These are phyloP conservation scores for Nephelium lappaceum DNA, from an alignment of 345 rosid genomes.

Conservation along the genomic window DNA sequence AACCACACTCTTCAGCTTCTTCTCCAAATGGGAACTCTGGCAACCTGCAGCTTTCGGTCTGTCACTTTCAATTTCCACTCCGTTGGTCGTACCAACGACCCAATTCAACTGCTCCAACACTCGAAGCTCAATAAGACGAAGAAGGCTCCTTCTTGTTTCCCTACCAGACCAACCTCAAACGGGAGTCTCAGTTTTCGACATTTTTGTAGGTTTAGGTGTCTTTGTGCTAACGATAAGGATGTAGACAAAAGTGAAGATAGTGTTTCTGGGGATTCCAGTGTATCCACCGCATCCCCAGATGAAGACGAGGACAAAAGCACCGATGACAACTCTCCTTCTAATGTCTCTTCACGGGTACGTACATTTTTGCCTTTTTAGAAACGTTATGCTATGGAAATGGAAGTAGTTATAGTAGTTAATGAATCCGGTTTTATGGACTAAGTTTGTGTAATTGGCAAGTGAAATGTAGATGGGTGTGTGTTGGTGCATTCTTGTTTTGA, in stretches of 20 bases:
- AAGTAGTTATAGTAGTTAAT: neutral
- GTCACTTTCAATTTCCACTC: constrained; percentile 42
- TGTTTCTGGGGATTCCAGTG: constrained; percentile 51
- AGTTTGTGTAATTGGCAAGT: neutral
- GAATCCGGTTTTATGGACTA: neutral
- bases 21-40: constrained; percentile 63
- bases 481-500: neutral
- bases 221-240: constrained; percentile 27
- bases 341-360: constrained; percentile 60
- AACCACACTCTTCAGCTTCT: neutral
- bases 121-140: constrained; percentile 8
- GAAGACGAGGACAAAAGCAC: constrained; percentile 42
- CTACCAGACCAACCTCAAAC: constrained; percentile 22
- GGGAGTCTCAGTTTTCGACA: constrained; percentile 22
- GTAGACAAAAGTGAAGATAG: constrained; percentile 25
- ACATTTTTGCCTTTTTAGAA: neutral
- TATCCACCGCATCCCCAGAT: constrained; percentile 41
- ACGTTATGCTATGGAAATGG: constrained; percentile 5
- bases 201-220: constrained; percentile 43
- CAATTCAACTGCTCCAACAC: constrained; percentile 24
- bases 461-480: neutral
- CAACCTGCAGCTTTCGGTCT: constrained; percentile 53
- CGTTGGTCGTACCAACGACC: constrained; percentile 16
- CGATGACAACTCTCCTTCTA: constrained; percentile 41
- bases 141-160: constrained; percentile 29